A percentile compares a stretch with the other conserved stretches of the same genome.
These are phyloP conservation scores for Pseudocercospora fuligena DNA, from an alignment of 2,329 filamentous ascomycete genomes.

Conservation along the genomic window DNA sequence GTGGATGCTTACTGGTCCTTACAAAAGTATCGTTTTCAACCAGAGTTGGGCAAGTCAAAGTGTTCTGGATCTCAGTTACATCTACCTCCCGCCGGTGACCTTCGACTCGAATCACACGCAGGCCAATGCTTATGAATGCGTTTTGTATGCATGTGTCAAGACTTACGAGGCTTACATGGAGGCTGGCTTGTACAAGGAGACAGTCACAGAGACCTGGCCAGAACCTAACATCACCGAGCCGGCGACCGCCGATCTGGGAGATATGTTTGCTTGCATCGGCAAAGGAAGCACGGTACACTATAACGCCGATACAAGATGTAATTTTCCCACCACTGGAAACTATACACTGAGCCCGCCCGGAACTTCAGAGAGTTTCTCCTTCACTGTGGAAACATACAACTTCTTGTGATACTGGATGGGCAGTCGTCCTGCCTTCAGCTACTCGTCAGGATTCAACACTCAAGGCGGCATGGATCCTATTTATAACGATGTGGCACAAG, in stretches of 20 bases:
- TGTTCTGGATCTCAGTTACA: conserved; percentile 2
- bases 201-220: conserved; percentile 17
- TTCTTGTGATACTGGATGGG: not conserved
- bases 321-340: not conserved
- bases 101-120: not conserved
- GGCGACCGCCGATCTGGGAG: not conserved
- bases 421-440: not conserved
- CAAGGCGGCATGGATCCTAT: not conserved
- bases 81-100: conserved; percentile 6
- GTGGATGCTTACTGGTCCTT: not conserved
- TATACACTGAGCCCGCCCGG: not conserved
- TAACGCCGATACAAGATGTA: too few species aligned
- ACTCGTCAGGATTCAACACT: not conserved
- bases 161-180: conserved; percentile 11
- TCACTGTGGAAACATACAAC: not conserved
- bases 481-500: not conserved
- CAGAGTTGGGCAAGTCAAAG: conserved; percentile 4
- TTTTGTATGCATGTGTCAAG: conserved; percentile 22
- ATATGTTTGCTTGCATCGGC: too few species aligned
- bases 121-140: conserved; percentile 13
- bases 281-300: too few species aligned
- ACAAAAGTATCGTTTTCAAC: not conserved
- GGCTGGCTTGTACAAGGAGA: conserved; percentile 16
- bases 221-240: conserved; percentile 1
- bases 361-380: not conserved